Conservation (phyloP, 2,329 filamentous ascomycete genomes). For the Clathrospora elynae region DNA sequence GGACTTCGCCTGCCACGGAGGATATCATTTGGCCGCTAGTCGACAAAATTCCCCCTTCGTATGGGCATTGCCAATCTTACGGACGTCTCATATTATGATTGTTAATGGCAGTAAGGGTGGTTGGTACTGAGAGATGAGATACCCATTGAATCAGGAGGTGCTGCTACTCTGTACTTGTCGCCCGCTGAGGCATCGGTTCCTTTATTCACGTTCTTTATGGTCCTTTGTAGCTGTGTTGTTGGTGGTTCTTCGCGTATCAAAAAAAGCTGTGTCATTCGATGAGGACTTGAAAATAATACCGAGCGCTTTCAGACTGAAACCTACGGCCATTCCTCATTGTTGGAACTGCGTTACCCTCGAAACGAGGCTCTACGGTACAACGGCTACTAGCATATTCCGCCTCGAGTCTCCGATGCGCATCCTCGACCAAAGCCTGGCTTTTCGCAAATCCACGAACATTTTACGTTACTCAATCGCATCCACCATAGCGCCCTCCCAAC, state of each 20-base stretch:
- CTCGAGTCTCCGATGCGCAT: no score
- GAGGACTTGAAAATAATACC: neutral
- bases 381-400: no score
- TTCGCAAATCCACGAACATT: neutral
- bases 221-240: conserved; percentile 17
- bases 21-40: conserved; percentile 27
- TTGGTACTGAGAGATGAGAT: conserved; percentile 48
- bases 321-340: neutral
- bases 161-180: conserved; percentile 38
- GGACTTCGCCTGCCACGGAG: conserved; percentile 9
- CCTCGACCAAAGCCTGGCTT: neutral
- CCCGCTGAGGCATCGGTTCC: conserved; percentile 25
- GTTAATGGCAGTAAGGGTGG: conserved; percentile 38
- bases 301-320: neutral
- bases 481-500: conserved; percentile 6
- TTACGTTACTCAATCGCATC: conserved; percentile 7
- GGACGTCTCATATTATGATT: conserved; percentile 31
- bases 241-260: conserved; percentile 16
- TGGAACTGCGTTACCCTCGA: neutral
- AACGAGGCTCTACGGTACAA: no score
- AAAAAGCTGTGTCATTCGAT: conserved; percentile 14
- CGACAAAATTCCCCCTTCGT: conserved; percentile 31
- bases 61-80: conserved; percentile 33
- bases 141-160: conserved; percentile 48
- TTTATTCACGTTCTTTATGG: conserved; percentile 27